Evolutionary conservation across 345 rosid genomes (phyloP).

Genomic region (Balakata baccata): DNA sequence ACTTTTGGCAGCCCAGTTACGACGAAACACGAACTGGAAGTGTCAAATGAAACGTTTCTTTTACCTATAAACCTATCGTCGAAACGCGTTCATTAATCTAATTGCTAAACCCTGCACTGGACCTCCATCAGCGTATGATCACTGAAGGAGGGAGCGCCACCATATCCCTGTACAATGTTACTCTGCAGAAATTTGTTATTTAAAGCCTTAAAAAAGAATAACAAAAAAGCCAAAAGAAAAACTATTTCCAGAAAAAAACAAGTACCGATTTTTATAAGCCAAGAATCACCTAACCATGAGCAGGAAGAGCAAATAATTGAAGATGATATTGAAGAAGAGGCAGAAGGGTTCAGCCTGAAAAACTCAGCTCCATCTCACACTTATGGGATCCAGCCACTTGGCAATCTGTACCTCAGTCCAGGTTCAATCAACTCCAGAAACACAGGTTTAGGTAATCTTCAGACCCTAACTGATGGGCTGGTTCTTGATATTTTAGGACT

Average conservation of each 20-base stretch:
- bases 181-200: conserved; percentile 35
- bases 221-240: conserved; percentile 20
- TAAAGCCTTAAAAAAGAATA: conserved; percentile 24
- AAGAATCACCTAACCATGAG: conserved; percentile 14
- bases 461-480: conserved; percentile 64
- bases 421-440: conserved; percentile 61
- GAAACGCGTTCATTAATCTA: background rate
- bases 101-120: background rate
- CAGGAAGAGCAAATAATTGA: conserved; percentile 1
- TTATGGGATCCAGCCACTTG: conserved; percentile 84
- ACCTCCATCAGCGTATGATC: background rate
- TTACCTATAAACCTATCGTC: background rate
- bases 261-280: conserved; percentile 7
- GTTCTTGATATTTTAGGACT: conserved; percentile 74
- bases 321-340: conserved; percentile 40
- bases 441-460: conserved; percentile 80
- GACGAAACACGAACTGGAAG: background rate
- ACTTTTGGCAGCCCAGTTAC: background rate
- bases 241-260: conserved; percentile 27
- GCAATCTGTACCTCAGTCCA: conserved; percentile 62
- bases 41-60: background rate
- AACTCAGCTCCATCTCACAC: conserved; percentile 46
- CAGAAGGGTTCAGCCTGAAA: conserved; percentile 57
- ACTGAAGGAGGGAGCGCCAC: background rate
- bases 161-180: conserved; percentile 30